A percentile compares a stretch with the other conserved stretches of the same genome.
phyloP scores from a whole-genome alignment of 1,139 yeast genomes.

The Pichia sp. region DNA sequence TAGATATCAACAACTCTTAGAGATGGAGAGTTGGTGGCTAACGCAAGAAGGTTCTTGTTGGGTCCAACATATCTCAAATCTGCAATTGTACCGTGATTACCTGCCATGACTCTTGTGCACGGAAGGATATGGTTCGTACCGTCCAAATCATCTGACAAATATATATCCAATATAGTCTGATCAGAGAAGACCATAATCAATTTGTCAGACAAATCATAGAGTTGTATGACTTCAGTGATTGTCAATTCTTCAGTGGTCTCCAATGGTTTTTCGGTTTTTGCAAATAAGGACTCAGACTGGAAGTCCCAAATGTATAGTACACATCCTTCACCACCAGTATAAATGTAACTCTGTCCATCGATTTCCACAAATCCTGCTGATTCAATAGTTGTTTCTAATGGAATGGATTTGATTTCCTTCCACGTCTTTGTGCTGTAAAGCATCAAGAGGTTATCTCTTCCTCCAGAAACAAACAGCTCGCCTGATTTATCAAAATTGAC shows the following conservation, averaged over 20 bases:
- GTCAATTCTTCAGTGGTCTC: conserved; percentile 65
- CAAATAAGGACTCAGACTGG: conserved; percentile 36
- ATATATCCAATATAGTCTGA: conserved; percentile 66
- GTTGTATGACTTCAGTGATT: conserved; percentile 50
- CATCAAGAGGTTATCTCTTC: conserved; percentile 78
- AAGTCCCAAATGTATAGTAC: conserved; percentile 59
- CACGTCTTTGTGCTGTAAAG: conserved; percentile 47
- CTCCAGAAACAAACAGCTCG: conserved; percentile 66
- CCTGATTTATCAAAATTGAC: conserved; percentile 59
- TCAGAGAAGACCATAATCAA: conserved; percentile 62
- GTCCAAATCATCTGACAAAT: conserved; percentile 32
- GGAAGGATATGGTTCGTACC: conserved; percentile 35
- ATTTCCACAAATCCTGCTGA: conserved; percentile 60
- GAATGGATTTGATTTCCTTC: conserved; percentile 60
- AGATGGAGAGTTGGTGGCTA: conserved; percentile 95
- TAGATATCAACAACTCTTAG: conserved; percentile 62
- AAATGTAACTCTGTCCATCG: conserved; percentile 40
- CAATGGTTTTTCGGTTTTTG: conserved; percentile 46
- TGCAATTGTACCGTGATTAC: conserved; percentile 94
- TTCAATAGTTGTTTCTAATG: conserved; percentile 77
- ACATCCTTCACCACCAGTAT: conserved; percentile 81
- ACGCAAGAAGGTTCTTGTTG: conserved; percentile 48
- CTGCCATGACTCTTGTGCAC: conserved; percentile 60
- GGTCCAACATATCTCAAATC: conserved; percentile 80
- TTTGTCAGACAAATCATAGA: conserved; percentile 24